A percentile compares a stretch with the other conserved stretches of the same genome.
phyloP scores from a whole-genome alignment of 805 yeast species.

The Starmerella sp. region DNA sequence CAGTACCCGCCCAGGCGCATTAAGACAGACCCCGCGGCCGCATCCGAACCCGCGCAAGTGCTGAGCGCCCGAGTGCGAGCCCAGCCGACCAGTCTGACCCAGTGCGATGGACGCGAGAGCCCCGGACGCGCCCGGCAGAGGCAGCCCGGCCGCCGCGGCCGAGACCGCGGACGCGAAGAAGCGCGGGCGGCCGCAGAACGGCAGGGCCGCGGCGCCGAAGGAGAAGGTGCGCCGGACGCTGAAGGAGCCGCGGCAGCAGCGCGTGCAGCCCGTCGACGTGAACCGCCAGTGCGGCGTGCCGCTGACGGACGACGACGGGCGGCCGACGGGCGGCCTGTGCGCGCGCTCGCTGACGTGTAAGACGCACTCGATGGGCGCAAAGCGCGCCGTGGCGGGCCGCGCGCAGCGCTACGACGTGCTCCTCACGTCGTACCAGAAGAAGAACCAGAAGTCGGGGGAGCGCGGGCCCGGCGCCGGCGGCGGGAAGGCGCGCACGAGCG shows the following conservation, averaged over 20 bases:
- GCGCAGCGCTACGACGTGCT: conserved; percentile 83
- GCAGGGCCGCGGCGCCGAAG: background rate
- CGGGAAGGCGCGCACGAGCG: conserved; percentile 7
- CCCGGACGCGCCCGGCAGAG: too few species aligned
- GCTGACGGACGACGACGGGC: conserved; percentile 27
- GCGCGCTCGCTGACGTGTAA: conserved; percentile 93
- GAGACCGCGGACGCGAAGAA: too few species aligned
- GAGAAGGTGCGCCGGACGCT: conserved; percentile 15
- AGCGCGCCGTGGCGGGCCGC: conserved; percentile 85
- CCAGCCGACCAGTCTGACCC: too few species aligned
- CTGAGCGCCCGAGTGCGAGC: too few species aligned
- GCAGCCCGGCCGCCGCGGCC: too few species aligned
- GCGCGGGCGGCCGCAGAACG: conserved; percentile 12
- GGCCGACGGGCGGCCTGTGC: conserved; percentile 80
- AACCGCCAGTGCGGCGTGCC: conserved; percentile 85
- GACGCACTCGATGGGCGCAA: conserved; percentile 97
- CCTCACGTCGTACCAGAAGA: conserved; percentile 80
- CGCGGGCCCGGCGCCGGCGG: conserved; percentile 27
- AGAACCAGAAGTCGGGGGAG: conserved; percentile 63
- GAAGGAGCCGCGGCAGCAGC: conserved; percentile 39
- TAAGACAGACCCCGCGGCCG: too few species aligned
- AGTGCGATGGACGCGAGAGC: too few species aligned
- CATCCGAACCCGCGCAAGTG: too few species aligned
- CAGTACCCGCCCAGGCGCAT: too few species aligned
- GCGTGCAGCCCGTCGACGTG: conserved; percentile 35